These are phyloP conservation scores for Blastosporella zonata DNA, from an alignment of 1,284 basidiomycete species.

Conservation along the genomic window DNA sequence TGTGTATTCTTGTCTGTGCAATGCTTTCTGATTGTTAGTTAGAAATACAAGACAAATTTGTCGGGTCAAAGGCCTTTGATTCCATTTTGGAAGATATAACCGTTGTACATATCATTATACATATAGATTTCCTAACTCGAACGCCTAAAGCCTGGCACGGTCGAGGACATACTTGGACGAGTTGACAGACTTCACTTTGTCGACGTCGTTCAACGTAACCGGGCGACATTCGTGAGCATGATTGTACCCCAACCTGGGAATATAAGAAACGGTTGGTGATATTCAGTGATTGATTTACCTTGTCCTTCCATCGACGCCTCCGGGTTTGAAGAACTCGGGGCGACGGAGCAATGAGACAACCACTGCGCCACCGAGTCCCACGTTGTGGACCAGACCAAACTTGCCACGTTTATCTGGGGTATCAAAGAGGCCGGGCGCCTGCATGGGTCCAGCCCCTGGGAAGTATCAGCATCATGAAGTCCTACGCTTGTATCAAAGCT, in stretches of 20 bases:
- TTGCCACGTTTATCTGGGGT: slow-evolving; percentile 65
- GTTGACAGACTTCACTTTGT: slow-evolving; percentile 71
- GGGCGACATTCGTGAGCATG: slow-evolving; percentile 68
- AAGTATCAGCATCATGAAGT: slow-evolving; percentile 1
- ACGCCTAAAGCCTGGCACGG: slow-evolving; percentile 40
- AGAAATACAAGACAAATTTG: too few species aligned
- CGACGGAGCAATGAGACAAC: slow-evolving; percentile 73
- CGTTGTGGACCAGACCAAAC: slow-evolving; percentile 80
- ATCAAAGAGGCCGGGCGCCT: slow-evolving; percentile 69
- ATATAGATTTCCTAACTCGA: too few species aligned
- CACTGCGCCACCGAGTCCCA: slow-evolving; percentile 78
- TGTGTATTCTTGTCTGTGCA: background rate
- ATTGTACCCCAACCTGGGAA: slow-evolving; percentile 71
- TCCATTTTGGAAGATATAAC: too few species aligned
- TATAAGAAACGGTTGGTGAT: slow-evolving; percentile 5
- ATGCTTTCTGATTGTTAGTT: background rate
- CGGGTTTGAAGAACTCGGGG: slow-evolving; percentile 68
- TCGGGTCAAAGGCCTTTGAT: too few species aligned
- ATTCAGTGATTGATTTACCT: slow-evolving; percentile 40
- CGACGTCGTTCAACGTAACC: slow-evolving; percentile 60
- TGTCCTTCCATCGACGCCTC: slow-evolving; percentile 60
- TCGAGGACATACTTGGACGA: slow-evolving; percentile 47
- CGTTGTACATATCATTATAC: too few species aligned
- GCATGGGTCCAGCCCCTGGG: slow-evolving; percentile 78
- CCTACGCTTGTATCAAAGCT: slow-evolving; percentile 19